Percentiles rank a stretch among this genome's conserved stretches.
phyloP scores from a whole-genome alignment of 768 basidiomycete species.

The Neoboletus magnificus region DNA sequence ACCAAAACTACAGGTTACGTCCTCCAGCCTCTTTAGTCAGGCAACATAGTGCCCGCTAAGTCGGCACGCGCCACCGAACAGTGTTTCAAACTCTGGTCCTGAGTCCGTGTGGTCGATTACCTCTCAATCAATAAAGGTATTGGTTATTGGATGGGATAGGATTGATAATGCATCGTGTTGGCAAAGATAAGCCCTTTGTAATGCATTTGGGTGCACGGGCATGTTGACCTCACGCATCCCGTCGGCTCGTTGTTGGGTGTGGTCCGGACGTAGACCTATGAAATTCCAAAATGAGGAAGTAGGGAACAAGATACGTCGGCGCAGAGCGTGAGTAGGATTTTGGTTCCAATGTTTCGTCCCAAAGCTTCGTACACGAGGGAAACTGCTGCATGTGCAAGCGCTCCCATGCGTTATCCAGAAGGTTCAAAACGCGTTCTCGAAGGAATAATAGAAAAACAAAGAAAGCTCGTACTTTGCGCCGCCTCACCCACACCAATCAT shows the following conservation, averaged over 20 bases:
- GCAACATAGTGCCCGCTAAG: neutral
- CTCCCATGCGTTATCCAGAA: neutral
- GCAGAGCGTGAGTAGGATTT: too few relatives aligned
- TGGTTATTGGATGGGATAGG: neutral
- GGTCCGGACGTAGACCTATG: neutral
- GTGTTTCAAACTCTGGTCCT: neutral
- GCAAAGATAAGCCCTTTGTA: neutral
- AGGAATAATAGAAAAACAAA: neutral
- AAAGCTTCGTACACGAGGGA: neutral
- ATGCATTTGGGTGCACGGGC: neutral
- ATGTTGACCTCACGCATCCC: too few relatives aligned
- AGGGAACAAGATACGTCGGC: neutral
- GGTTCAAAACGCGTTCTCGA: slow-evolving; percentile 1
- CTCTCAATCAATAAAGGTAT: neutral
- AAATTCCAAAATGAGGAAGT: neutral
- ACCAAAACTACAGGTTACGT: slow-evolving; percentile 1
- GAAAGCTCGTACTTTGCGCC: slow-evolving; percentile 19
- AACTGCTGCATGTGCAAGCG: neutral
- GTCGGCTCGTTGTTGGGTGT: neutral
- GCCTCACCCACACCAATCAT: neutral
- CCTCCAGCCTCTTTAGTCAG: neutral
- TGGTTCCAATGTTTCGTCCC: neutral
- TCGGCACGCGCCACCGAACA: neutral
- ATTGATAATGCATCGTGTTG: neutral
- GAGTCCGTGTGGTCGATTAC: neutral